phyloP scores from a whole-genome alignment of 225 moss, liverwort and hornwort genomes.

The Pseudisothecium myosuroides region DNA sequence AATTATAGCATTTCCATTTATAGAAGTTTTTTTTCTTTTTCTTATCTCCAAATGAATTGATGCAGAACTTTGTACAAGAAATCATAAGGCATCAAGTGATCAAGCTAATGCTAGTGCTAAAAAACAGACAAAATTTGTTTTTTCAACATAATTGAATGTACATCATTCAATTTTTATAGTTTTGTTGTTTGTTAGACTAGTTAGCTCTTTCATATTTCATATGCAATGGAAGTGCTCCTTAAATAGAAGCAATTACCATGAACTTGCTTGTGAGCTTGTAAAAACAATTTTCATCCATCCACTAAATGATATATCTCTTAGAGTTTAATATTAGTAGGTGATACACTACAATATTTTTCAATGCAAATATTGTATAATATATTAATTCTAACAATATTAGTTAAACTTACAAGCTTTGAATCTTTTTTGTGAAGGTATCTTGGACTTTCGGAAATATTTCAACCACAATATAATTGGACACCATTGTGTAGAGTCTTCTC shows the following conservation, averaged over 20 bases:
- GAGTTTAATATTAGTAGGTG: background rate
- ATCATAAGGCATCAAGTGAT: background rate
- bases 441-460: background rate
- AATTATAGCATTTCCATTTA: background rate
- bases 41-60: background rate
- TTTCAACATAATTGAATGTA: background rate
- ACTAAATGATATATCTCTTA: background rate
- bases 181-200: background rate
- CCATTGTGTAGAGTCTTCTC: too few species aligned
- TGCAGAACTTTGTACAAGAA: background rate
- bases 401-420: background rate
- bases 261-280: background rate
- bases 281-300: background rate
- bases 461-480: background rate
- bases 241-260: rapidly evolving
- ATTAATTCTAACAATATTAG: background rate
- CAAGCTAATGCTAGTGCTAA: background rate
- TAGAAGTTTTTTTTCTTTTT: background rate
- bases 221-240: background rate
- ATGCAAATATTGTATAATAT: background rate
- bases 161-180: background rate
- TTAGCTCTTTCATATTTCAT: background rate
- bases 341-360: background rate
- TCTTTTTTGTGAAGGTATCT: background rate
- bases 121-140: background rate